phyloP scores from a whole-genome alignment of 352 stramenopile species.

The Phytophthora litchii region DNA sequence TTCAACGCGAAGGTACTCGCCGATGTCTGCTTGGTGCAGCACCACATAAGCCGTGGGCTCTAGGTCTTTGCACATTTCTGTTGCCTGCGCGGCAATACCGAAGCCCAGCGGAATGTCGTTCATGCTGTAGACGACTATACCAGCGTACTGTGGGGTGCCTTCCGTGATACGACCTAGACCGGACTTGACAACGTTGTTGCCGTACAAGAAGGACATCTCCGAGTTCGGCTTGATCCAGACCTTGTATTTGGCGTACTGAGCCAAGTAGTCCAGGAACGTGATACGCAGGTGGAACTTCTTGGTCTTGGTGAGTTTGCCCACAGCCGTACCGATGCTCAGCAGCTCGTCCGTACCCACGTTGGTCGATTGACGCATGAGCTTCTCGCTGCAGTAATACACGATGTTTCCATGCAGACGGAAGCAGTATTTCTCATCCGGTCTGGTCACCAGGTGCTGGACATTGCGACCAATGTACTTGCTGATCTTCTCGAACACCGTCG shows the following conservation, averaged over 20 bases:
- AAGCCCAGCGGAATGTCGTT: conserved; percentile 98
- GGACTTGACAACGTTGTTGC: conserved; percentile 99
- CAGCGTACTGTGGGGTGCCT: conserved; percentile 97
- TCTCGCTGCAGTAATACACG: conserved; percentile 98
- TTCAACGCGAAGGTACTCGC: conserved; percentile 98
- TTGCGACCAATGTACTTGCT: conserved; percentile 98
- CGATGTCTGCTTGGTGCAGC: conserved; percentile 99
- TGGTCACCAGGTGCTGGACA: conserved; percentile 97
- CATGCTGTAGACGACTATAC: conserved; percentile 99
- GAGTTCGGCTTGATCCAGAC: conserved; percentile 99
- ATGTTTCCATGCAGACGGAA: conserved; percentile 98
- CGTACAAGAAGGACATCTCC: conserved; percentile 99
- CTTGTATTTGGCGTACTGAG: conserved; percentile 99
- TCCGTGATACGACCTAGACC: conserved; percentile 98
- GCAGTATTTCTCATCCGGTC: conserved; percentile 96
- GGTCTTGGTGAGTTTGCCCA: conserved; percentile 99
- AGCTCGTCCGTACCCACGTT: conserved; percentile 96
- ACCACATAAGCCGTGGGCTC: conserved; percentile 97
- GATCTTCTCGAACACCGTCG: conserved; percentile 98
- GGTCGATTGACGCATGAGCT: conserved; percentile 95
- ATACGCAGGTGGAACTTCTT: conserved; percentile 99
- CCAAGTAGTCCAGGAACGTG: conserved; percentile 98
- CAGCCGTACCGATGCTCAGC: conserved; percentile 96
- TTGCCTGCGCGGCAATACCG: conserved; percentile 96
- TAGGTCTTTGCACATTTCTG: conserved; percentile 95